Conservation (phyloP, 2,329 filamentous ascomycete genomes). For the Colletotrichum abscissum region DNA sequence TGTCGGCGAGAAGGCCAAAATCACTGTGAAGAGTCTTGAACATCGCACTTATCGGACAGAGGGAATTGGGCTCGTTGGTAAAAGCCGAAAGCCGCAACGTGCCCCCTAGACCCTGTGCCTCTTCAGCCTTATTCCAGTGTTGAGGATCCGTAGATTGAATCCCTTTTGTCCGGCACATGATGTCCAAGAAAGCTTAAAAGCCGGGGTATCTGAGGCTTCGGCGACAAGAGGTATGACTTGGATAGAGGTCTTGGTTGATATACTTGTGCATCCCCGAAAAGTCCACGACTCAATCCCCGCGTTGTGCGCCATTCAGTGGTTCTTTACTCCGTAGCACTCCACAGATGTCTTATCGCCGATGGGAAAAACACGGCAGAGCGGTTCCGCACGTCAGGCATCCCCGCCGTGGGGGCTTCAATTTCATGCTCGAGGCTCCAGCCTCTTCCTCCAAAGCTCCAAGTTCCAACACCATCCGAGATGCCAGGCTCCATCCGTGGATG, state of each 20-base stretch:
- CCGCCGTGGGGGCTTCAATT: slow-evolving; percentile 5
- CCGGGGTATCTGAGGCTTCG: not conserved
- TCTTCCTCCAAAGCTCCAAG: too few species aligned
- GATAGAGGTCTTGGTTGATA: not conserved
- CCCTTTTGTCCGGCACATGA: not conserved
- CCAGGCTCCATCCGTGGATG: too few species aligned
- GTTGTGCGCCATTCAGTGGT: not conserved
- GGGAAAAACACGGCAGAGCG: not conserved
- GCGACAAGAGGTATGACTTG: too few species aligned
- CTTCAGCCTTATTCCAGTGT: too few species aligned
- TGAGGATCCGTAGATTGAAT: not conserved
- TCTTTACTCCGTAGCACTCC: not conserved
- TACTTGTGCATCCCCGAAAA: not conserved
- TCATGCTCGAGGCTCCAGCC: not conserved
- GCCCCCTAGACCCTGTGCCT: not conserved
- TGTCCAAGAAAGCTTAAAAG: not conserved
- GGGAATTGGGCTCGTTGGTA: not conserved
- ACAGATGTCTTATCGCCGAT: slow-evolving; percentile 25
- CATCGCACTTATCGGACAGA: not conserved
- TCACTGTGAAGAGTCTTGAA: not conserved
- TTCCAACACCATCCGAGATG: too few species aligned
- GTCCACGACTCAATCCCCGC: slow-evolving; percentile 9
- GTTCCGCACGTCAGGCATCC: slow-evolving; percentile 27
- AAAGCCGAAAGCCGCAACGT: not conserved
- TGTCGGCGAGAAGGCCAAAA: not conserved